These are phyloP conservation scores for Usnea hakonensis DNA, from an alignment of 495 filamentous ascomycete species.

Conservation along the genomic window DNA sequence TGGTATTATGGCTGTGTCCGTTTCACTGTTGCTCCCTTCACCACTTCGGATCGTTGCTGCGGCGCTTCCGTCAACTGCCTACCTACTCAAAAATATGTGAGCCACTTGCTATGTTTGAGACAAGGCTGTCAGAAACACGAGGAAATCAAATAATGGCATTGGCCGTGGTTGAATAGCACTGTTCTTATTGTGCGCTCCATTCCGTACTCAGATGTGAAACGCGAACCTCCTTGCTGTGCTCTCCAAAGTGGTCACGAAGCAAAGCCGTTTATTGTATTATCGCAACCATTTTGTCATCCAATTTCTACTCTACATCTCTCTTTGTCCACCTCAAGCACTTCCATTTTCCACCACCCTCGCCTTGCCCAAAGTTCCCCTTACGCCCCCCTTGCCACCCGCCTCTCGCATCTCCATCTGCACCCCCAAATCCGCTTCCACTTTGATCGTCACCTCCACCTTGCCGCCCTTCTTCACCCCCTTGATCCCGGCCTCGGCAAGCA, in stretches of 20 bases:
- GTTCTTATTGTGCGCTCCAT: neutral
- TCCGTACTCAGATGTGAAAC: neutral
- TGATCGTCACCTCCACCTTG: constrained; percentile 89
- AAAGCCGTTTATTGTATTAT: neutral
- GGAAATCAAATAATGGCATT: neutral
- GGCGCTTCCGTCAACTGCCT: neutral
- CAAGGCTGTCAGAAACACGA: neutral
- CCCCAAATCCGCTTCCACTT: constrained; percentile 67
- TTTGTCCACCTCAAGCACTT: constrained; percentile 26
- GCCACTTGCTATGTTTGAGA: neutral
- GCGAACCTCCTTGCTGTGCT: neutral
- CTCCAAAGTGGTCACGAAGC: neutral
- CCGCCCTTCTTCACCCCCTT: constrained; percentile 75
- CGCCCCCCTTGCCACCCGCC: constrained; percentile 76
- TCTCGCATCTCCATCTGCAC: constrained; percentile 76
- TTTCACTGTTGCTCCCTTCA: too few relatives aligned
- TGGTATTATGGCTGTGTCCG: too few relatives aligned
- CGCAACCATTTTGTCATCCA: neutral
- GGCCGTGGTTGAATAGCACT: neutral
- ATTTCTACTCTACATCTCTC: neutral
- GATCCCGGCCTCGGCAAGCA: constrained; percentile 80
- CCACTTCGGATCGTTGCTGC: neutral
- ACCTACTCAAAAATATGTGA: too few relatives aligned
- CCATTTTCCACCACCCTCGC: constrained; percentile 34
- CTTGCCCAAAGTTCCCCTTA: constrained; percentile 60